phyloP scores from a whole-genome alignment of 2,329 filamentous ascomycete genomes.

The Akanthomyces muscarius region DNA sequence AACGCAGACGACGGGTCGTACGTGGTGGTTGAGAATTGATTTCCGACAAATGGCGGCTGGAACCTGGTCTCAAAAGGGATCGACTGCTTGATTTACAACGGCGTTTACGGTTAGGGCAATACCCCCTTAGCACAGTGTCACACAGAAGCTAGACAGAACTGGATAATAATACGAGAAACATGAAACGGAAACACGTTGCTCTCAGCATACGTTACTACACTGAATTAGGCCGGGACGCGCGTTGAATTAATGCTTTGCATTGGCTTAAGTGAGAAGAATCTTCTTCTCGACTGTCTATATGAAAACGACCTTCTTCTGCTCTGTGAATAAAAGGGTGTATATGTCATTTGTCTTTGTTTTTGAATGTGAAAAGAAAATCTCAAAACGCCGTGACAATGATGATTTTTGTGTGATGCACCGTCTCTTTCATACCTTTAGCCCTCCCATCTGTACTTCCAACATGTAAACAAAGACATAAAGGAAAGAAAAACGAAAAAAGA shows the following conservation, averaged over 20 bases:
- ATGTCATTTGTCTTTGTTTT: conserved; percentile 8
- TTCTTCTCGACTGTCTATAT: not conserved
- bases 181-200: not conserved
- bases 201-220: not conserved
- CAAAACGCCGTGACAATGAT: conserved; percentile 20
- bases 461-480: conserved; percentile 1
- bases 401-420: not conserved
- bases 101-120: not conserved
- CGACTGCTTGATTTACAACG: not conserved
- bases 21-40: not conserved
- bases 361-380: not conserved
- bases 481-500: not conserved
- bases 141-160: not conserved
- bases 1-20: not conserved
- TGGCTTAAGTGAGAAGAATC: not conserved
- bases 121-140: not conserved
- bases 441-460: not conserved
- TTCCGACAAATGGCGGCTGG: no score
- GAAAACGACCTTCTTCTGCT: conserved; percentile 1
- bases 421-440: conserved; percentile 7
- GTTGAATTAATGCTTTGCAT: not conserved
- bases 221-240: not conserved
- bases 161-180: not conserved
- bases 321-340: not conserved
- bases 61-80: not conserved